phyloP scores from a whole-genome alignment of 2,329 filamentous ascomycete genomes.

The Paecilomyces variotii region DNA sequence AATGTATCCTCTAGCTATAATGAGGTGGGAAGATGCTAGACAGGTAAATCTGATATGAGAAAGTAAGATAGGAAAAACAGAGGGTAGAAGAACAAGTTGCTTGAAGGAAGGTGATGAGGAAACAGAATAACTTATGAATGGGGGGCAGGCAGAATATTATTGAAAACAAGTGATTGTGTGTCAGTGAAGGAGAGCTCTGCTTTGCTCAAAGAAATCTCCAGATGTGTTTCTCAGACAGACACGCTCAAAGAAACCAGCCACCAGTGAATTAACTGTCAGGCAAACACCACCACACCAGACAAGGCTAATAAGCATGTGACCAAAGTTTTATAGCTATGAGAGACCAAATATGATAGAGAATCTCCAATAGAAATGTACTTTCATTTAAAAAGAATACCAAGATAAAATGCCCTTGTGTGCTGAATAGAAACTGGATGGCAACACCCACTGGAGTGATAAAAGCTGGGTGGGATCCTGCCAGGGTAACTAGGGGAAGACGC shows the following conservation, averaged over 20 bases:
- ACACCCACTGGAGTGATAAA: not conserved
- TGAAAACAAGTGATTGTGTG: not conserved
- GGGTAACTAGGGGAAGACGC: not conserved
- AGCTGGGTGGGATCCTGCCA: not conserved
- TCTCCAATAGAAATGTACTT: not conserved
- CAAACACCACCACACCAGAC: not conserved
- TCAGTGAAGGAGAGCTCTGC: not conserved
- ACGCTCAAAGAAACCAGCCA: not conserved
- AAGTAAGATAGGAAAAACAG: conserved; percentile 1
- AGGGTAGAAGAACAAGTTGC: not conserved
- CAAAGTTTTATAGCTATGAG: not conserved
- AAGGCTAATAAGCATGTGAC: not conserved
- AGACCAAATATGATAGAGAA: not conserved
- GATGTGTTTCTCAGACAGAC: not conserved
- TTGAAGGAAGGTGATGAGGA: not conserved
- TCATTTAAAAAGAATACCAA: not conserved
- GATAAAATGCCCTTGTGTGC: not conserved
- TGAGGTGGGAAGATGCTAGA: not conserved
- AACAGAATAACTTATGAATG: not conserved
- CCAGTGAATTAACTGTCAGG: not conserved
- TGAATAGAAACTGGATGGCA: not conserved
- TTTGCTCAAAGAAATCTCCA: not conserved
- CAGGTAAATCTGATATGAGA: not conserved
- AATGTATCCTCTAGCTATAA: conserved; percentile 5
- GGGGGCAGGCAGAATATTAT: not conserved